Percentiles rank a stretch among this genome's conserved stretches.
phyloP scores from a whole-genome alignment of 2,329 filamentous ascomycete species.

The Nemania diffusa region DNA sequence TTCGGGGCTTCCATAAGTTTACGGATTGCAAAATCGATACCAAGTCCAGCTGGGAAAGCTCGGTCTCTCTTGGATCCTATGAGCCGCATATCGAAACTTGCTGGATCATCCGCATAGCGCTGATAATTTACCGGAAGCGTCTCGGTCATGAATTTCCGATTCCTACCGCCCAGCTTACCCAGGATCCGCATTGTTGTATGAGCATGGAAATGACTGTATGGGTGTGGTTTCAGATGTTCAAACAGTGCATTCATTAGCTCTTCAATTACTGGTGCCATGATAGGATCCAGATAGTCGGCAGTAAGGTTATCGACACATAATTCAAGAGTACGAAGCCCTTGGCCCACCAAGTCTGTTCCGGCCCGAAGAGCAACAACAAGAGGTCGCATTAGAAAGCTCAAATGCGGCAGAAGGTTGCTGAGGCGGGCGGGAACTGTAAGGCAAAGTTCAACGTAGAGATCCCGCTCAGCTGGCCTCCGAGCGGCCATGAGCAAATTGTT shows the following conservation, averaged over 20 bases:
- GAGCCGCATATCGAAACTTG: conserved; percentile 88
- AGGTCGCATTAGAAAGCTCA: conserved; percentile 96
- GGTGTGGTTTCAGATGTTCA: conserved; percentile 91
- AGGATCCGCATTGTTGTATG: conserved; percentile 98
- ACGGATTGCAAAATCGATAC: conserved; percentile 87
- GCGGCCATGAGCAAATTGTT: conserved; percentile 94
- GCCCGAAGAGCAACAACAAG: conserved; percentile 94
- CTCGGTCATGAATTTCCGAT: conserved; percentile 93
- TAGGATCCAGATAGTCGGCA: conserved; percentile 96
- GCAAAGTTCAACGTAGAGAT: conserved; percentile 96
- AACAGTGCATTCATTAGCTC: conserved; percentile 98
- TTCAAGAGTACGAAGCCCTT: conserved; percentile 91
- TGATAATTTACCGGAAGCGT: conserved; percentile 86
- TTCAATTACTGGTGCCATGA: conserved; percentile 99
- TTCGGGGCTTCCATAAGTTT: conserved; percentile 87
- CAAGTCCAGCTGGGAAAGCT: conserved; percentile 86
- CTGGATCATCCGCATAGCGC: conserved; percentile 84
- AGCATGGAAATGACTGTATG: conserved; percentile 96
- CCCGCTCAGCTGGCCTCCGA: conserved; percentile 87
- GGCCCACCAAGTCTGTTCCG: conserved; percentile 91
- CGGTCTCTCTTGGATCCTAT: conserved; percentile 90
- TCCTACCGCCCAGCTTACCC: conserved; percentile 93
- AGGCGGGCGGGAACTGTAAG: conserved; percentile 94
- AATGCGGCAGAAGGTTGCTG: conserved; percentile 92
- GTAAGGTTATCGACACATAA: conserved; percentile 98